Base-by-base conservation (phyloP, 75 land plant genomes). In the Isoetes taiwanensis region DNA sequence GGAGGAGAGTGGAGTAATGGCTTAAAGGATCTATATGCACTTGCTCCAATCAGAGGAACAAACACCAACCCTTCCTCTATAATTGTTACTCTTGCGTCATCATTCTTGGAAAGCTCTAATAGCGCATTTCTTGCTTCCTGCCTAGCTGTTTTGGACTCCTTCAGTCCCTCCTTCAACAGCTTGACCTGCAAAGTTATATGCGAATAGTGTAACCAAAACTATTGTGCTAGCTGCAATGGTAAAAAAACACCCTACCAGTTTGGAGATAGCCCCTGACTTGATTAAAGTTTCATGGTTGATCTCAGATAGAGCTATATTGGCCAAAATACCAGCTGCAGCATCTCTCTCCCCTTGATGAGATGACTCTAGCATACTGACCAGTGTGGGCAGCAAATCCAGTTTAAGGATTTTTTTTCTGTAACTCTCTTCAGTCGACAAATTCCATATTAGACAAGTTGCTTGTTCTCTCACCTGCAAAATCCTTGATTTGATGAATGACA, bases 401-500 rank as follows among this genome's bases (percentile, higher is more conserved):
- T 57, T 65, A 30, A 80, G 74, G 52, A 89, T 75, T 66, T 76
- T 89, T 20, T 17, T 27, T 58, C 85, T 64, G 42, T 67, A 66
- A 28, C 64, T 63, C 58, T 78, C 78, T 57, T 81, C 80, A 6
- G 71, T 64, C 31, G 96, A 80, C 54, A 89, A 63, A 53, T 79
- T 89, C 89, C 85, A 81, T 43, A 89, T 62, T 21, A 79, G 64
- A 64, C 72, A 70, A 21, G 78, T 10, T 43, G 77, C 73, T 66
- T 89, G 88, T 66, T 84, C 89, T 63, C 80, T 77, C 39, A 84
- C 89, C 96, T 89, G 80, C 42, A 68, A 1, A 66, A 34, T 32
- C 25, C 23, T 43, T 17, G 3, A 6, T 19, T 19, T 43, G 17
- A 24, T 4, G 39, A 10, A 37, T 37, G 14, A 37, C 12, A 37